phyloP scores from a whole-genome alignment of 352 stramenopile species.

The Globisporangium carolinianum region DNA sequence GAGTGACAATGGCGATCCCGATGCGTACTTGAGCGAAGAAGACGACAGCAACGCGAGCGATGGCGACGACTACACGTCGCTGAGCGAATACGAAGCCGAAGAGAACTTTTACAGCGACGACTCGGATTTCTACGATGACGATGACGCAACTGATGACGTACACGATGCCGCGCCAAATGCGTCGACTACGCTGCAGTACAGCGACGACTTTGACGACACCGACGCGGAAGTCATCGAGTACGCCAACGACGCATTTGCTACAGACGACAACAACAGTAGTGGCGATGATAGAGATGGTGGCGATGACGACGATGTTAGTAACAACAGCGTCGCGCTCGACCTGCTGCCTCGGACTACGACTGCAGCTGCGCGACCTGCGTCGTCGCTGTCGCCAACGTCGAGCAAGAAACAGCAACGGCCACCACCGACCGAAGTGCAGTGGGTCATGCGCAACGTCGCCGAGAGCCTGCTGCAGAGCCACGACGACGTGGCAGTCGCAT shows the following conservation, averaged over 20 bases:
- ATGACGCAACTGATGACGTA: conserved; percentile 40
- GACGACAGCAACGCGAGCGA: conserved; percentile 15
- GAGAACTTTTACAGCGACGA: conserved; percentile 85
- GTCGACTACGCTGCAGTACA: conserved; percentile 29
- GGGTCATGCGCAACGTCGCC: conserved; percentile 68
- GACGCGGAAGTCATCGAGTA: conserved; percentile 80
- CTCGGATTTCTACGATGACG: conserved; percentile 64
- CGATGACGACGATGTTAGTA: background rate
- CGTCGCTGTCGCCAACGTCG: conserved; percentile 9
- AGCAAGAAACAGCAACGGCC: conserved; percentile 16
- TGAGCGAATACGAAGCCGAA: conserved; percentile 69
- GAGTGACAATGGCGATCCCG: too few species aligned
- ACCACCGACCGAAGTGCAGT: conserved; percentile 50
- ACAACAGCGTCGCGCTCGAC: background rate
- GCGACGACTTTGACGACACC: conserved; percentile 74
- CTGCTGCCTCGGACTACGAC: background rate
- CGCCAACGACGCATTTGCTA: conserved; percentile 52
- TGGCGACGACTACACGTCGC: conserved; percentile 52
- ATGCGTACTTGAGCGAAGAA: too few species aligned
- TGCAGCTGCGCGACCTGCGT: background rate
- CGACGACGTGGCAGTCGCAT: conserved; percentile 18
- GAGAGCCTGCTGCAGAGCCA: conserved; percentile 59
- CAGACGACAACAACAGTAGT: conserved; percentile 23
- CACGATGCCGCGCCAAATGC: conserved; percentile 27
- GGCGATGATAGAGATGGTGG: background rate